Conservation (phyloP, 768 basidiomycete species). For the Crassisporium funariophilum region DNA sequence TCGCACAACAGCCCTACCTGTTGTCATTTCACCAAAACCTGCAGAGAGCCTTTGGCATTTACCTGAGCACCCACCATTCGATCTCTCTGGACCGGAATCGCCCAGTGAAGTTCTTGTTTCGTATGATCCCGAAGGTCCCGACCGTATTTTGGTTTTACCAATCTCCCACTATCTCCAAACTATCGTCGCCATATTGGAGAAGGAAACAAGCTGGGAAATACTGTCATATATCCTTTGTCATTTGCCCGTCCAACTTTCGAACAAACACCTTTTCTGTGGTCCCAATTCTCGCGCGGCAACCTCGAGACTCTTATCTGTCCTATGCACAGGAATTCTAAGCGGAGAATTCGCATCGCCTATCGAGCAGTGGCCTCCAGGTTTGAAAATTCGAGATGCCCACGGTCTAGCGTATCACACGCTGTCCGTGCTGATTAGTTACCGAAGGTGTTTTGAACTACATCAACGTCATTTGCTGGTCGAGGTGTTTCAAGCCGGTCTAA, state of each 20-base stretch:
- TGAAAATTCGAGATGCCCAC: constrained; percentile 82
- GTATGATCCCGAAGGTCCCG: constrained; percentile 55
- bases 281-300: constrained; percentile 71
- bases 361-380: constrained; percentile 57
- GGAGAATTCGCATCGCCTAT: constrained; percentile 58
- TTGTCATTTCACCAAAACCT: constrained; percentile 35
- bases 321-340: constrained; percentile 68
- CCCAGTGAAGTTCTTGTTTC: constrained; percentile 71
- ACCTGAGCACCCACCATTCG: constrained; percentile 67
- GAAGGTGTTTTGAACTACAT: constrained; percentile 69
- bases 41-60: constrained; percentile 63
- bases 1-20: constrained; percentile 42
- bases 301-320: constrained; percentile 57
- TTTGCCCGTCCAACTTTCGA: constrained; percentile 86
- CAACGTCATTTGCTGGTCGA: constrained; percentile 73
- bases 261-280: constrained; percentile 97
- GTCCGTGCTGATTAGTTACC: constrained; percentile 87
- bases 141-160: constrained; percentile 55
- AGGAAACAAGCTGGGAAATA: constrained; percentile 89
- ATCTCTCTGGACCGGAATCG: constrained; percentile 53
- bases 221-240: constrained; percentile 91
- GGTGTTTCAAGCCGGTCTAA: constrained; percentile 68
- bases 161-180: constrained; percentile 72
- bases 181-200: constrained; percentile 66
- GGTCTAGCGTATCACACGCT: constrained; percentile 87